Base-by-base conservation (phyloP, 2,329 filamentous ascomycete genomes). In the Exophiala xenobiotica region DNA sequence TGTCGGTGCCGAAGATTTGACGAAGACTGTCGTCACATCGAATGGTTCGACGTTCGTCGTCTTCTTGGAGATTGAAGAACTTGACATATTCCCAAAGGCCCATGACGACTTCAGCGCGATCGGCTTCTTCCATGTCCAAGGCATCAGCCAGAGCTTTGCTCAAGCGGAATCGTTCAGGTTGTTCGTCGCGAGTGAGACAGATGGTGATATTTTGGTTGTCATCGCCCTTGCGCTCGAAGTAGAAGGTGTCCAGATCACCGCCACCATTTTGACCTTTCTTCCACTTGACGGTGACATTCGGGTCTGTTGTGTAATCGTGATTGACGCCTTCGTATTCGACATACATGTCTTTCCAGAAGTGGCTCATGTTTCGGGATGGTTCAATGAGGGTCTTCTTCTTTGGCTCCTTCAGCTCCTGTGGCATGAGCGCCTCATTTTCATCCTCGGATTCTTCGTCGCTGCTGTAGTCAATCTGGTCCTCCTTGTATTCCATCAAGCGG, bases 51-150 rank as follows among this genome's bases (percentile, higher is more conserved):
- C 93, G 93, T 67, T 99, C 93, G 54, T 97, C 92, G 59, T 96
- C 91, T 67, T 96, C 92, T 68, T 95, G 90, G 40, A 99, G 75
- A 14, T 86, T 85, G 76, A 88, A 87, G 16, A 88, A 78, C 61
- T 89, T 86, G 60, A 96, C 88, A 64, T 99, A 99, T 67, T 96
- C 91, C 90, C 91, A 99, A 24, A 99, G 80, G 11, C 88, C 91
- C 78, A 95, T 88, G 22, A 96, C 84, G 5, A 91, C 87, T 56
- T 93, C 90, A 31, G 90, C 86, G 23, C 90, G 85, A 22, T 93
- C 92, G 44, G 90, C 92, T 69, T 95, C 90, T 42, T 84, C 79
- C 64, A 88, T 88, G 64, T 96, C 93, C 14, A 97, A 77, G 11
- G 97, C 80, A 43, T 95, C 87, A 8, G 90, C 85, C 39, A 99